These are phyloP conservation scores for Curvularia sp. DNA, from an alignment of 2,329 filamentous ascomycete species.

Conservation along the genomic window DNA sequence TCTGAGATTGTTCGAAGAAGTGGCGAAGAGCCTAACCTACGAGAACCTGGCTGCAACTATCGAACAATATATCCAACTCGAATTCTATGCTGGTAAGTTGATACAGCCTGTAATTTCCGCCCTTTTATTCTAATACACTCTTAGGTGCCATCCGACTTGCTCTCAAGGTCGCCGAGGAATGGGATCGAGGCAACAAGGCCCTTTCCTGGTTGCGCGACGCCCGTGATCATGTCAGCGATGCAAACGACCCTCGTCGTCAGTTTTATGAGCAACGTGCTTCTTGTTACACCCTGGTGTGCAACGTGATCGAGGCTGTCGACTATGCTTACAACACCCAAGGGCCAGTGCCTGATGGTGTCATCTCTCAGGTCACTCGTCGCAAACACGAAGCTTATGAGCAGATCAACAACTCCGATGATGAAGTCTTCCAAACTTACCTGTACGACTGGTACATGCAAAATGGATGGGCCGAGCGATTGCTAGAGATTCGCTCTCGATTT, in stretches of 20 bases:
- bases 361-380: constrained; percentile 77
- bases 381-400: constrained; percentile 88
- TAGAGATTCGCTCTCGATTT: constrained; percentile 83
- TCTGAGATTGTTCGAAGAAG: constrained; percentile 83
- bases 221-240: constrained; percentile 71
- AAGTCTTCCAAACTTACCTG: constrained; percentile 94
- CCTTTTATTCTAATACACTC: constrained; percentile 11
- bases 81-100: constrained; percentile 79
- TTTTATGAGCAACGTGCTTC: constrained; percentile 74
- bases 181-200: constrained; percentile 85
- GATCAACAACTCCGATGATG: constrained; percentile 85
- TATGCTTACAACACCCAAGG: constrained; percentile 71
- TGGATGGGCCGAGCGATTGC: constrained; percentile 82
- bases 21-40: constrained; percentile 80
- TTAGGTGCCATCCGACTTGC: constrained; percentile 81
- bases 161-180: constrained; percentile 80
- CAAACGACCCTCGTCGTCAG: constrained; percentile 69
- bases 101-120: too few relatives aligned
- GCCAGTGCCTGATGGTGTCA: constrained; percentile 77
- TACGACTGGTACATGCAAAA: constrained; percentile 96
- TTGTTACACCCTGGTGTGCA: constrained; percentile 88
- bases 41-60: constrained; percentile 81
- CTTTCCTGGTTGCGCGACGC: constrained; percentile 87
- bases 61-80: constrained; percentile 77
- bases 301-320: constrained; percentile 81